Evolutionary conservation across 1,139 yeast species (phyloP).

Genomic region (Debaryomyces sp.): DNA sequence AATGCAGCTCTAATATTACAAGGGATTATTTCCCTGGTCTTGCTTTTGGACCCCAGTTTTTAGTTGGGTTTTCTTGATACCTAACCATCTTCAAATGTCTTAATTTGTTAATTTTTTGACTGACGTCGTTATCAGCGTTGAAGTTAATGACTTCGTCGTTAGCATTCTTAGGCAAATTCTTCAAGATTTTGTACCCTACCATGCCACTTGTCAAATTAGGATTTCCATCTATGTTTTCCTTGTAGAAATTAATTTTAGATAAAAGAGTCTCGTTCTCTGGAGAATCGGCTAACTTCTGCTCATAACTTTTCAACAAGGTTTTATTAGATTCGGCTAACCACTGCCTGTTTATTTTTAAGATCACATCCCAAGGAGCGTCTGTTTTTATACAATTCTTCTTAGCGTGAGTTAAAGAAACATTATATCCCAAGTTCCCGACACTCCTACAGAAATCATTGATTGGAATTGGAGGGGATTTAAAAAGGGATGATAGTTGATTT

Average conservation of each 20-base stretch:
- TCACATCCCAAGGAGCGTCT: constrained; percentile 78
- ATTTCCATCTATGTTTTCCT: constrained; percentile 29
- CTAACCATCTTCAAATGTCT: constrained; percentile 81
- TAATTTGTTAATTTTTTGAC: constrained; percentile 56
- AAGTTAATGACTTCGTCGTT: constrained; percentile 46
- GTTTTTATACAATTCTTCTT: constrained; percentile 86
- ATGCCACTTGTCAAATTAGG: constrained; percentile 41
- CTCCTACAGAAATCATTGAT: constrained; percentile 74
- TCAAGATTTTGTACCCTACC: constrained; percentile 69
- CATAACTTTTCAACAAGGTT: constrained; percentile 34
- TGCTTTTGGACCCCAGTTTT: constrained; percentile 96
- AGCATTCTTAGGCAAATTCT: constrained; percentile 27
- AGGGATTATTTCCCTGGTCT: constrained; percentile 44
- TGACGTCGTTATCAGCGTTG: constrained; percentile 51
- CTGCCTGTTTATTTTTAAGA: constrained; percentile 71
- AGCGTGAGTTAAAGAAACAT: constrained; percentile 87
- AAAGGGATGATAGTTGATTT: constrained; percentile 69
- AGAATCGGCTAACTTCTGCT: constrained; percentile 34
- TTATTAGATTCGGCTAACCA: constrained; percentile 57
- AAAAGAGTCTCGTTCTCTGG: constrained; percentile 39
- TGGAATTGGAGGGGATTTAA: constrained; percentile 85
- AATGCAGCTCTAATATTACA: neutral
- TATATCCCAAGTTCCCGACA: constrained; percentile 80
- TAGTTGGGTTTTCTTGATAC: constrained; percentile 88
- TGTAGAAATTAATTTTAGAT: constrained; percentile 28